Evolutionary conservation across 345 rosid species (phyloP).

Genomic region (Eucalyptus erythrocorys): DNA sequence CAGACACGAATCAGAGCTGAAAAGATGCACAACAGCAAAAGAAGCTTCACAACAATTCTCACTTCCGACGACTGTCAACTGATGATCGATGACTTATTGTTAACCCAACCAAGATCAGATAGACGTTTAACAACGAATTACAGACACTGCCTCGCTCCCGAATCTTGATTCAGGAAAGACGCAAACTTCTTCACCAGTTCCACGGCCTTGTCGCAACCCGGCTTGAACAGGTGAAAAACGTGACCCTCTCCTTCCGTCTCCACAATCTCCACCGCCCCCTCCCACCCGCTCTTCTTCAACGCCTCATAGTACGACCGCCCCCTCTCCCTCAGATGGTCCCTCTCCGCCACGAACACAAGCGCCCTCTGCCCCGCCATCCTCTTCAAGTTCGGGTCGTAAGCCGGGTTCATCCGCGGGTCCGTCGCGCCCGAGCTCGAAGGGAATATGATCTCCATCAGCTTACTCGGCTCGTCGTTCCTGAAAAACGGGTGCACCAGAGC

Average conservation of each 20-base stretch:
- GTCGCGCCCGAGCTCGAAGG: not conserved
- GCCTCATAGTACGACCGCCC: not conserved
- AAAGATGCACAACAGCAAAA: not conserved
- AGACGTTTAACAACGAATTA: not conserved
- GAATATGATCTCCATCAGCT: not conserved
- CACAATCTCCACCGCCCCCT: not conserved
- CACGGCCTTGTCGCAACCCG: not conserved
- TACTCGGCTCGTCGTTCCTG: not conserved
- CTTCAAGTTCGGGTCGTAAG: not conserved
- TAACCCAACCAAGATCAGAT: not conserved
- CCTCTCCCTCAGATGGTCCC: slow-evolving; percentile 5
- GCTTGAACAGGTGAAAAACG: not conserved
- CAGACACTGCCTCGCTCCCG: not conserved
- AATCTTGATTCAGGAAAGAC: not conserved
- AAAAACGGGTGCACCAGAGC: slow-evolving; percentile 21
- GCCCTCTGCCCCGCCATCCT: not conserved
- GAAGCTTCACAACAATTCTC: not conserved
- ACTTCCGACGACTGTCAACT: not conserved
- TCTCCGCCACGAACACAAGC: slow-evolving; percentile 20
- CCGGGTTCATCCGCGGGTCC: not conserved
- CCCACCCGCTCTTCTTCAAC: not conserved
- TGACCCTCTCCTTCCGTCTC: not conserved
- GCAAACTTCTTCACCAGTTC: not conserved
- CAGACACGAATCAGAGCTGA: not conserved
- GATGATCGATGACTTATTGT: not conserved